phyloP scores from a whole-genome alignment of 345 rosid genomes.

The Microcos paniculata region DNA sequence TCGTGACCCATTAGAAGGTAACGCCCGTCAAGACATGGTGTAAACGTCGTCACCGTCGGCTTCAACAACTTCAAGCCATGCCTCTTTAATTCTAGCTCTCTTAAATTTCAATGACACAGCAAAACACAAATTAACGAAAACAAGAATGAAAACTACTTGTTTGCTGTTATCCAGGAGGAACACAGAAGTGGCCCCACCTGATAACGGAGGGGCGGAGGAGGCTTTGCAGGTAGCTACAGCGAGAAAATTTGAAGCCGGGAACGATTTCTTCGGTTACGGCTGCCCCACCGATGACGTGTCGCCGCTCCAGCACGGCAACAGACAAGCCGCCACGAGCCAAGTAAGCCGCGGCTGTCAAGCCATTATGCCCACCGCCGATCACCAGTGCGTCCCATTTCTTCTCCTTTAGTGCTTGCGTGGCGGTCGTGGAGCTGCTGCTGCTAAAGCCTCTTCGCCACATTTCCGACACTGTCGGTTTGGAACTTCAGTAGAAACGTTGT shows the following conservation, averaged over 20 bases:
- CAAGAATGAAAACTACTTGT: background rate
- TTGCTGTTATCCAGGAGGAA: background rate
- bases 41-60: constrained; percentile 75
- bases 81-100: constrained; percentile 68
- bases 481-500: background rate
- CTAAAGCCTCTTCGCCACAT: constrained; percentile 69
- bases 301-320: constrained; percentile 79
- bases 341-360: constrained; percentile 79
- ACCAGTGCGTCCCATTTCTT: constrained; percentile 80
- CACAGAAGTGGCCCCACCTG: constrained; percentile 34
- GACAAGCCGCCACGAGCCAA: constrained; percentile 82
- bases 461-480: background rate
- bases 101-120: constrained; percentile 13
- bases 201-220: constrained; percentile 76
- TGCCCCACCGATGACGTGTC: constrained; percentile 80
- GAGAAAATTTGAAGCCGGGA: constrained; percentile 79
- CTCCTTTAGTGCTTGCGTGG: constrained; percentile 24
- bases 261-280: constrained; percentile 84
- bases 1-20: constrained; percentile 70
- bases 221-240: constrained; percentile 87
- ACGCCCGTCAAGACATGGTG: constrained; percentile 89
- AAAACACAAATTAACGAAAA: background rate
- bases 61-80: constrained; percentile 78
- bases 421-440: constrained; percentile 15
- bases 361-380: constrained; percentile 88